Conservation (phyloP, 371 early-diverging fungal species). For the Rhizopus stolonifer region DNA sequence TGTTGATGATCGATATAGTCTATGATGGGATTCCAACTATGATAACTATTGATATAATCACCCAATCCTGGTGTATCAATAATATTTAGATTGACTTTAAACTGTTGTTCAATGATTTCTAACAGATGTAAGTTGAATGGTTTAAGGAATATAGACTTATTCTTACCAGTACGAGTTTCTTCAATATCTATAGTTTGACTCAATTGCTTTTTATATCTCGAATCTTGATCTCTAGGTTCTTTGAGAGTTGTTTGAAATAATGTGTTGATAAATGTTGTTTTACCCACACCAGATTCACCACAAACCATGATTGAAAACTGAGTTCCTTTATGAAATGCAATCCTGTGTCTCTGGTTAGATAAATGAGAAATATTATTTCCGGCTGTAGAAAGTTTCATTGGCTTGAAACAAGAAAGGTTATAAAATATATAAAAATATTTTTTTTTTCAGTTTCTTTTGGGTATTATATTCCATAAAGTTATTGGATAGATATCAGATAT, state of each 20-base stretch:
- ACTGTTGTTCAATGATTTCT: conserved; percentile 29
- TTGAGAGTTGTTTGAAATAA: conserved; percentile 67
- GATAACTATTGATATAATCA: conserved; percentile 72
- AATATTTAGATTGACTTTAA: conserved; percentile 86
- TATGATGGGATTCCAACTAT: conserved; percentile 68
- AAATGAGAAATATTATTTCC: conserved; percentile 85
- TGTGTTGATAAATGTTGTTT: conserved; percentile 82
- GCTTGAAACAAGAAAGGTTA: no score
- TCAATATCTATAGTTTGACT: conserved; percentile 70
- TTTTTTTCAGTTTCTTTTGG: no score
- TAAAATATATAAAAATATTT: no score
- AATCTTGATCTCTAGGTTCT: conserved; percentile 52
- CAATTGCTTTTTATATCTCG: conserved; percentile 52
- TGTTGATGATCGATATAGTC: conserved; percentile 92
- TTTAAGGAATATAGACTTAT: background rate
- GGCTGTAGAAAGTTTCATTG: no score
- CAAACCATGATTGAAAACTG: conserved; percentile 94
- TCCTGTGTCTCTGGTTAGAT: conserved; percentile 95
- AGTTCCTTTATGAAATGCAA: conserved; percentile 84
- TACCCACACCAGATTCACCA: conserved; percentile 75
- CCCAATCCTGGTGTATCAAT: conserved; percentile 90
- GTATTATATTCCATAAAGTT: background rate
- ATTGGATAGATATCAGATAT: background rate
- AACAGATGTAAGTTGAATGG: background rate
- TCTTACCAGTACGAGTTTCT: conserved; percentile 60